phyloP scores from a whole-genome alignment of 345 rosid species.

The Dovyalis caffra region DNA sequence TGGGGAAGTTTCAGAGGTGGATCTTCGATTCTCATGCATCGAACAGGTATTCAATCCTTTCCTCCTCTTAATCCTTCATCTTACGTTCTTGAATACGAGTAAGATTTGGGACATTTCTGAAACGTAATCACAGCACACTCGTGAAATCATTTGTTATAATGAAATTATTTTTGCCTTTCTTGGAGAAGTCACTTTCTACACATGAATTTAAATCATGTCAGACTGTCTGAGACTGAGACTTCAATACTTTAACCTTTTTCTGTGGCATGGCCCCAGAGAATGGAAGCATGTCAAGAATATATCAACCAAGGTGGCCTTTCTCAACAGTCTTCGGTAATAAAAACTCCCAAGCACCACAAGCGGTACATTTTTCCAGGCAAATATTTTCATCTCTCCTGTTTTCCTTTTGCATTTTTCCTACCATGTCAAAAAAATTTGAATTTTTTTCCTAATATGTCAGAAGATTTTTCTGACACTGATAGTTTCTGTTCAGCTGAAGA shows the following conservation, averaged over 20 bases:
- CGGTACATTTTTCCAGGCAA: constrained; percentile 75
- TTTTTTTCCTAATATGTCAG: neutral
- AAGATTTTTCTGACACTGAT: neutral
- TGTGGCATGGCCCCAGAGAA: constrained; percentile 41
- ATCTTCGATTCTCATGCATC: constrained; percentile 50
- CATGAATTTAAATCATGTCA: neutral
- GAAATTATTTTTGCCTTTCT: neutral
- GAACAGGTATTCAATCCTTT: constrained; percentile 51
- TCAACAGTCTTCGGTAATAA: constrained; percentile 48
- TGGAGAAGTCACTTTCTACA: neutral
- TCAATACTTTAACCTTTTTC: neutral
- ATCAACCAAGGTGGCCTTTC: constrained; percentile 44
- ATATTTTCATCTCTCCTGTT: constrained; percentile 1
- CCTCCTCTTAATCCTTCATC: neutral
- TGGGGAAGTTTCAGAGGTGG: constrained; percentile 45
- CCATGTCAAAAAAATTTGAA: too few species aligned
- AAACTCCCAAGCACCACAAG: constrained; percentile 51
- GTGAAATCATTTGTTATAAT: constrained; percentile 10
- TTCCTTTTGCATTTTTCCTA: neutral
- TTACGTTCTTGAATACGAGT: neutral
- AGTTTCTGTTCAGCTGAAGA: constrained; percentile 20
- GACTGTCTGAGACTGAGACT: constrained; percentile 1
- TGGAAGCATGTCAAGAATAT: constrained; percentile 50
- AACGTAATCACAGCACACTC: neutral
- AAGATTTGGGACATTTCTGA: neutral